Evolutionary conservation across 2,329 filamentous ascomycete genomes (phyloP).

Genomic region (Talaromyces sp.): DNA sequence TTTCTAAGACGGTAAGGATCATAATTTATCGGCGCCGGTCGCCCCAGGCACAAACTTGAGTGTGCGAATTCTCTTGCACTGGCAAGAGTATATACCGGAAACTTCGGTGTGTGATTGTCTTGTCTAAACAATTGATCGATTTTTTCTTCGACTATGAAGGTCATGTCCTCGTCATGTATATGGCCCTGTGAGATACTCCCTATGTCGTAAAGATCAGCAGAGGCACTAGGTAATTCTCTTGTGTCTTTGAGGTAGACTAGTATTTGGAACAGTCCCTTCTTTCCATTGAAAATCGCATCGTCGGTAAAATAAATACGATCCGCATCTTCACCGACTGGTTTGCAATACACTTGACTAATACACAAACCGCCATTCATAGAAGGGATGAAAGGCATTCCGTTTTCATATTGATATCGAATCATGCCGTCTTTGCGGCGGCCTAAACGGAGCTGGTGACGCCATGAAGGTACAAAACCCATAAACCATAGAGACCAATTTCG

Average conservation of each 20-base stretch:
- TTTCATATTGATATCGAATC: conserved; percentile 23
- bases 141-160: neutral
- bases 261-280: conserved; percentile 25
- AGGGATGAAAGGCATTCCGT: conserved; percentile 19
- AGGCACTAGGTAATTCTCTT: neutral
- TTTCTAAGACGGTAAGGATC: conserved; percentile 20
- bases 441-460: conserved; percentile 22
- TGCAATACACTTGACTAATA: conserved; percentile 31
- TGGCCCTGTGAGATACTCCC: neutral
- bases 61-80: conserved; percentile 23
- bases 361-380: conserved; percentile 28
- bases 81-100: conserved; percentile 18
- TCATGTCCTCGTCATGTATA: neutral
- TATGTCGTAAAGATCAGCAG: neutral
- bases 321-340: conserved; percentile 2
- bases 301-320: conserved; percentile 24
- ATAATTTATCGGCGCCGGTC: conserved; percentile 25
- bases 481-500: conserved; percentile 29
- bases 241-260: conserved; percentile 19
- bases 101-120: neutral
- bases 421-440: conserved; percentile 25
- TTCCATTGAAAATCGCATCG: conserved; percentile 23
- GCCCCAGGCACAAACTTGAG: conserved; percentile 21
- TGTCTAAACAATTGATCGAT: neutral
- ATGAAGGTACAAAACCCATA: conserved; percentile 25